Evolutionary conservation across 2,329 filamentous ascomycete species (phyloP).

Genomic region (Ophiobolus disseminans): DNA sequence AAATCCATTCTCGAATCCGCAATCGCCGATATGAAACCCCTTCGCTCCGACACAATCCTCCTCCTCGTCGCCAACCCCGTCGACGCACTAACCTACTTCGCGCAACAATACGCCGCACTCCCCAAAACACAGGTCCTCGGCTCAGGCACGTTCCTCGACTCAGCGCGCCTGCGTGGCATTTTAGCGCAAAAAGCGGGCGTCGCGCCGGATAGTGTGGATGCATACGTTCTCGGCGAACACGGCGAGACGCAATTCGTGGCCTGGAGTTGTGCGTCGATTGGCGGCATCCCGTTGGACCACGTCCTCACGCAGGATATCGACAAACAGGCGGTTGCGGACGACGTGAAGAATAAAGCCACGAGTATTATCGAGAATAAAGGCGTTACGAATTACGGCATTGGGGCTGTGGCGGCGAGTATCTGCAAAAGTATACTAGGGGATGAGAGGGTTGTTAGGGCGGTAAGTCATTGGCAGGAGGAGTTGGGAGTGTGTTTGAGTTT

Average conservation of each 20-base stretch:
- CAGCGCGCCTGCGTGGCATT: slow-evolving; percentile 23
- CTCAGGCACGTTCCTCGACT: slow-evolving; percentile 30
- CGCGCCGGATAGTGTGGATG: slow-evolving; percentile 18
- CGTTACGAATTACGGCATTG: slow-evolving; percentile 29
- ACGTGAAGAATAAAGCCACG: slow-evolving; percentile 22
- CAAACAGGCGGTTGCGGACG: slow-evolving; percentile 11
- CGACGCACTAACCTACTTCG: slow-evolving; percentile 28
- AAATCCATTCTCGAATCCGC: slow-evolving; percentile 29
- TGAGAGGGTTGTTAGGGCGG: slow-evolving; percentile 16
- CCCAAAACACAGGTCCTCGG: slow-evolving; percentile 26
- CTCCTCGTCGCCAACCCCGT: slow-evolving; percentile 33
- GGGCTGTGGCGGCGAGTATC: slow-evolving; percentile 24
- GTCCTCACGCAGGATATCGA: slow-evolving; percentile 8
- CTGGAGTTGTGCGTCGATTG: slow-evolving; percentile 19
- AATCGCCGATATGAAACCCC: slow-evolving; percentile 29
- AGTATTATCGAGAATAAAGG: slow-evolving; percentile 29
- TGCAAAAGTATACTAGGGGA: slow-evolving; percentile 24
- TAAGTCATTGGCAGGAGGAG: slow-evolving; percentile 21
- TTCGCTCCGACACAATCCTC: slow-evolving; percentile 20
- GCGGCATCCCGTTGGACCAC: slow-evolving; percentile 12
- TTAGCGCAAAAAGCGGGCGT: slow-evolving; percentile 19
- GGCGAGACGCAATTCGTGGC: slow-evolving; percentile 26
- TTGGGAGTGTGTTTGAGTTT: slow-evolving; percentile 23
- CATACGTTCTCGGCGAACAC: slow-evolving; percentile 28
- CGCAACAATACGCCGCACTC: slow-evolving; percentile 19